These are phyloP conservation scores for Asterionellopsis glacialis DNA, from an alignment of 108 stramenopile genomes.

Conservation along the genomic window DNA sequence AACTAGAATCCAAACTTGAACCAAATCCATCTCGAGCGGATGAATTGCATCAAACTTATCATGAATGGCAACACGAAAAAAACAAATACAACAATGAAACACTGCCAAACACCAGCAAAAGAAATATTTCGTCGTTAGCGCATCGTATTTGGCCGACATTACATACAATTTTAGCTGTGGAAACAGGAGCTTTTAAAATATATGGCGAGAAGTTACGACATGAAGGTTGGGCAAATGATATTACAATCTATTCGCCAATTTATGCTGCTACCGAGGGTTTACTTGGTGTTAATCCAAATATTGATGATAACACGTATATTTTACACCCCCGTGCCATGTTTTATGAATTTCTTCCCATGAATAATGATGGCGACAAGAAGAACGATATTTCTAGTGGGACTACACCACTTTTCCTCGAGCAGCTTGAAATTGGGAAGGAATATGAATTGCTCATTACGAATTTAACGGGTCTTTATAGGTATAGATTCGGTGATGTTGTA, in stretches of 20 bases:
- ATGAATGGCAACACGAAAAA: neutral
- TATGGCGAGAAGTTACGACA: conserved; percentile 11
- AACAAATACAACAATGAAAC: too few relatives aligned
- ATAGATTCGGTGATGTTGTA: conserved; percentile 12
- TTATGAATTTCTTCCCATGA: conserved; percentile 8
- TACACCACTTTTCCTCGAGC: conserved; percentile 1
- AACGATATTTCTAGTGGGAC: neutral
- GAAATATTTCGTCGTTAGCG: too few relatives aligned
- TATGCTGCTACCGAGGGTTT: conserved; percentile 10
- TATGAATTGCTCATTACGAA: conserved; percentile 14
- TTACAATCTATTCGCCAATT: conserved; percentile 8
- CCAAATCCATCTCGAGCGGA: neutral
- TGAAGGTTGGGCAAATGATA: neutral
- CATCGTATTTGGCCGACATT: conserved; percentile 1
- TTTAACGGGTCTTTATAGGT: conserved; percentile 9
- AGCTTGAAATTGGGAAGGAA: conserved; percentile 3
- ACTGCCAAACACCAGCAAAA: too few relatives aligned
- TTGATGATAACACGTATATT: conserved; percentile 2
- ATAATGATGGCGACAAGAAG: neutral
- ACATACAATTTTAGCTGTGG: conserved; percentile 8
- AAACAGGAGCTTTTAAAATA: conserved; percentile 6
- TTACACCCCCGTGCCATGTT: conserved; percentile 10
- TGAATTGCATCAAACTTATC: neutral
- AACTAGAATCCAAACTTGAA: neutral
- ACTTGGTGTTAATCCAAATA: conserved; percentile 3